A percentile compares a stretch with the other conserved stretches of the same genome.
Conservation (phyloP, 2,329 filamentous ascomycete genomes). For the Diaporthe ilicicola region DNA sequence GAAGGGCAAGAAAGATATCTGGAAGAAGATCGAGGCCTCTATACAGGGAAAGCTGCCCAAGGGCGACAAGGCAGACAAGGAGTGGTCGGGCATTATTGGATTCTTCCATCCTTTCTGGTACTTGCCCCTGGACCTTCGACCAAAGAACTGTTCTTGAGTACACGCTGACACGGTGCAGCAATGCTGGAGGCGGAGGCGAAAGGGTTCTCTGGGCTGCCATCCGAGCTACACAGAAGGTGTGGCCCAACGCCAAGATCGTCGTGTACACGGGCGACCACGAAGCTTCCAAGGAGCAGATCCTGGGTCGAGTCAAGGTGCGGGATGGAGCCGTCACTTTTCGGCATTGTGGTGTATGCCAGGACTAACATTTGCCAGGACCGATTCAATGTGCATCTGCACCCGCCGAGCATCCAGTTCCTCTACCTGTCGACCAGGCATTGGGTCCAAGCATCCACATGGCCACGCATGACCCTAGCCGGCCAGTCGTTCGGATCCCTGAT, state of each 20-base stretch:
- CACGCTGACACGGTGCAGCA: slow-evolving; percentile 60
- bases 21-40: slow-evolving; percentile 72
- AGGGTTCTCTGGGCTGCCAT: slow-evolving; percentile 96
- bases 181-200: slow-evolving; percentile 95
- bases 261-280: slow-evolving; percentile 97
- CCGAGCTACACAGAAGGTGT: slow-evolving; percentile 85
- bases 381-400: slow-evolving; percentile 91
- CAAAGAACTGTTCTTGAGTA: neutral
- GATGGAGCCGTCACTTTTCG: neutral
- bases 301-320: slow-evolving; percentile 76
- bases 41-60: slow-evolving; percentile 46
- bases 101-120: slow-evolving; percentile 99
- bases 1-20: slow-evolving; percentile 64
- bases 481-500: slow-evolving; percentile 90
- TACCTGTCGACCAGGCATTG: slow-evolving; percentile 89
- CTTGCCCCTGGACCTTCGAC: slow-evolving; percentile 37
- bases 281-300: slow-evolving; percentile 80
- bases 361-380: slow-evolving; percentile 65
- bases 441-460: slow-evolving; percentile 88
- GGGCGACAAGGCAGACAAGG: slow-evolving; percentile 55
- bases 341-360: neutral
- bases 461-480: slow-evolving; percentile 90
- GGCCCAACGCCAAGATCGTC: slow-evolving; percentile 87
- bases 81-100: slow-evolving; percentile 87
- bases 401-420: slow-evolving; percentile 84